Base-by-base conservation (phyloP, 1,139 yeast genomes). In the Geotrichum cucujoidarum region DNA sequence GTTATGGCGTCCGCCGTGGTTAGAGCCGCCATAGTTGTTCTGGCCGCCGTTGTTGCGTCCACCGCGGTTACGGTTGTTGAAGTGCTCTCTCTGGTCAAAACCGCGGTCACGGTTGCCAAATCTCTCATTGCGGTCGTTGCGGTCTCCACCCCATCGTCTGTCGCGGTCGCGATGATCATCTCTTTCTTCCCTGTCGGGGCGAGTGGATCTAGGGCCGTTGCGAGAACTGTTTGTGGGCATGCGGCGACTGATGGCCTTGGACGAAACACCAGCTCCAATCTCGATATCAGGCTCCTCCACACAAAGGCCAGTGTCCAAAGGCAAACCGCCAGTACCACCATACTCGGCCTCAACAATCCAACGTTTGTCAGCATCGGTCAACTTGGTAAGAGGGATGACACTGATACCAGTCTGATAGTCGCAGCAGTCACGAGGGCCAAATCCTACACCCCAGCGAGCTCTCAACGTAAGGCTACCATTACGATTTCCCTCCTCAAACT, bases 381-480 rank as follows among this genome's bases (percentile, higher is more conserved):
- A 75, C 60, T 96, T 78, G 55, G 77, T 78, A 45, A 92, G 71
- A 25, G 97, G 97, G 54, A 92, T 87, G 22, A 89, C 78, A 49
- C 95, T 84, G 39, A 83, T 75, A 54, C 98, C 98, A 52, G 83
- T 83, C 63, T 84, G 92, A 66, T 92, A 92, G 67, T 92, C 94
- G 66, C 96, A 88, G 71, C 97, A 90, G 65, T 92, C 97, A 72
- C 98, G 81, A 46, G 98, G 98, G 3, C 98, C 98, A 63, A 87
- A 92, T 1, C 98, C 98, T 55, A 92, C 97, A 57, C 97, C 98
- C 98, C 98, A 92, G 63, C 97, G 78, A 8, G 95, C 87, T 70
- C 86, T 63, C 80, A 77, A 44, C 75, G 81, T 57, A 71, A 76
- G 11, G 62, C 72, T 63, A 4, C 83, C 82, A 45, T 73, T 73